Evolutionary conservation across 306 rosid genomes (phyloP), one percentile per base, ranked within the genome.

Genomic region (Echinosophora koreensis): DNA sequence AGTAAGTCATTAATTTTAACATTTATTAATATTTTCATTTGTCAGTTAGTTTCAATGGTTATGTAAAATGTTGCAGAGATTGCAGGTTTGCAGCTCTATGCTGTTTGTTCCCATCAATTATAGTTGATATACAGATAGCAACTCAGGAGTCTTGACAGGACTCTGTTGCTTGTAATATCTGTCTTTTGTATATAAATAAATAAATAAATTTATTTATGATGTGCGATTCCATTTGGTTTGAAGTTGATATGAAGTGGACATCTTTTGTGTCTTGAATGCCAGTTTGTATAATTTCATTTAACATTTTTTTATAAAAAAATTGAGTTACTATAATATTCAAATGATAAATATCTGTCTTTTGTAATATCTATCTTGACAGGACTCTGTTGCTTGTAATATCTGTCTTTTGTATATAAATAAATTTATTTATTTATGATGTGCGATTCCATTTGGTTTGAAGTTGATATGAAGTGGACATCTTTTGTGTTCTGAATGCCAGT

Each of bases 1-100:
- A 77, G 98, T 94, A 84, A 90, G 97, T 86, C 69, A 55, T 77
- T 68, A 54, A 30, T 65, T 62, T 34, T 5, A 1, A 60, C 28
- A 15, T 71, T 67, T 52, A 8, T 63, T 56, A 44, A 51, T 13
- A 75, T 58, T 27, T 54, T 22, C 62, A 9, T 69, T 64, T 52
- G 46, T 65, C 42, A 62, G 59, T 73, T 60, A 28, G 73, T 14
- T 74, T 39, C 57, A 0, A 52, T 16, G 27, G 18, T 35, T 79
- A 58, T 69, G 77, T 32, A 49, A 73, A 47, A 13, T 57, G 57
- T 49, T 56, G 71, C 77, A 57, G 22, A 38, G 46, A 18, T 39
- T 83, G 55, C 66, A 70, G 49, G 54, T 47, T 35, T 73, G 32
- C 69, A 42, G 10, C 14, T 27, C 1, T 65, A 35, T 49, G 38